Conservation (phyloP, 345 rosid genomes). For the Sisymbrium altissimum region DNA sequence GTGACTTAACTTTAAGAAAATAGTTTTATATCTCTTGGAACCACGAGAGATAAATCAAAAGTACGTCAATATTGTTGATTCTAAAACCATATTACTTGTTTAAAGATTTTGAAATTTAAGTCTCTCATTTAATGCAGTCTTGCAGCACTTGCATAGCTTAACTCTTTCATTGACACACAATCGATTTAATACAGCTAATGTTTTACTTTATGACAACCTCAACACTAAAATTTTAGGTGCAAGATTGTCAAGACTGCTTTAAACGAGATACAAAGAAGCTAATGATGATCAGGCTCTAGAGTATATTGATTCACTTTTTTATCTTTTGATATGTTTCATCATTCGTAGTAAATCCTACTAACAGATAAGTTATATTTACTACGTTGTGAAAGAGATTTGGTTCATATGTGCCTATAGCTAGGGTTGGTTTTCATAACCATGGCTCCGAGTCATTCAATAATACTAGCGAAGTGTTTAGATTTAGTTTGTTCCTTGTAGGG, state of each 20-base stretch:
- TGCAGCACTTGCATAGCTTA: constrained; percentile 53
- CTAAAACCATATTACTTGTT: neutral
- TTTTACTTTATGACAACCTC: constrained; percentile 64
- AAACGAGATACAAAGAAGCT: constrained; percentile 43
- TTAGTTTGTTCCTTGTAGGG: constrained; percentile 70
- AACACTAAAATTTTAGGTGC: constrained; percentile 60
- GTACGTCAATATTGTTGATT: neutral
- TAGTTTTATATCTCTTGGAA: constrained; percentile 58
- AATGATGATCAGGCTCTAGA: too few species aligned
- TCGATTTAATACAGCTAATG: too few species aligned
- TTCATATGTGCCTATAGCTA: neutral
- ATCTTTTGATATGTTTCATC: neutral
- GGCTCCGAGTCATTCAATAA: constrained; percentile 22
- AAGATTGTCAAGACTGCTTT: constrained; percentile 46
- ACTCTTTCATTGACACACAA: constrained; percentile 61
- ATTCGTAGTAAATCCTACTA: neutral
- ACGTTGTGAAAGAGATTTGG: neutral
- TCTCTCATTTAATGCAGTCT: constrained; percentile 45
- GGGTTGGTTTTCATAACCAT: neutral
- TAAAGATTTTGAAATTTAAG: neutral
- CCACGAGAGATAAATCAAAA: constrained; percentile 37
- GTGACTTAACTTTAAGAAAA: too few species aligned
- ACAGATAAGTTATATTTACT: neutral
- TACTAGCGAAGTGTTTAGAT: constrained; percentile 48
- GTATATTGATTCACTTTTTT: neutral